A percentile compares a stretch with the other conserved stretches of the same genome.
phyloP scores from a whole-genome alignment of 768 basidiomycete genomes.

The Leucosporidium creatinivorum region DNA sequence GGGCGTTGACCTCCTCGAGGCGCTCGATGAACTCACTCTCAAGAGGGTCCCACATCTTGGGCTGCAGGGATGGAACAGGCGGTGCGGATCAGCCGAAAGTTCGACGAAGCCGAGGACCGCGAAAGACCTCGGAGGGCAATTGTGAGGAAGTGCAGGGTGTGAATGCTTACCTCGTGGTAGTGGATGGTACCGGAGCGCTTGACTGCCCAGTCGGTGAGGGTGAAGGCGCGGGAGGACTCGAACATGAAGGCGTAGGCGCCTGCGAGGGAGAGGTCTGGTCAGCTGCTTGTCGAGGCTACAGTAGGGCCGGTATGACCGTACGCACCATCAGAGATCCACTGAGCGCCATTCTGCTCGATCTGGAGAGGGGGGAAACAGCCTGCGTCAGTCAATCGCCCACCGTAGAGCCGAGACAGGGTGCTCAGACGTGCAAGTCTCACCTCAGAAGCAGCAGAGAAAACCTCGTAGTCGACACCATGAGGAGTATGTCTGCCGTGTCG shows the following conservation, averaged over 20 bases:
- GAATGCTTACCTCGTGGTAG: slow-evolving; percentile 51
- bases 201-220: slow-evolving; percentile 59
- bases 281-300: no score
- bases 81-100: no score
- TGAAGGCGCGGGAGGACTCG: slow-evolving; percentile 52
- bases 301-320: no score
- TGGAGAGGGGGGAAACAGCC: no score
- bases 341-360: slow-evolving; percentile 47
- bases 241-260: slow-evolving; percentile 6
- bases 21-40: slow-evolving; percentile 56
- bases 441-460: slow-evolving; percentile 55
- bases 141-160: no score
- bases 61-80: not conserved
- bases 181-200: slow-evolving; percentile 55
- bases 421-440: no score
- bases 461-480: slow-evolving; percentile 49
- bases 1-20: slow-evolving; percentile 52
- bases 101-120: not conserved
- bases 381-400: no score
- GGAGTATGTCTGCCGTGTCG: not conserved
- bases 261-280: no score
- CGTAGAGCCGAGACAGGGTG: no score
- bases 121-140: no score
- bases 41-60: slow-evolving; percentile 57
- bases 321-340: slow-evolving; percentile 24